Conservation (phyloP, 164 flowering plant species). For the Hamamelis virginiana region DNA sequence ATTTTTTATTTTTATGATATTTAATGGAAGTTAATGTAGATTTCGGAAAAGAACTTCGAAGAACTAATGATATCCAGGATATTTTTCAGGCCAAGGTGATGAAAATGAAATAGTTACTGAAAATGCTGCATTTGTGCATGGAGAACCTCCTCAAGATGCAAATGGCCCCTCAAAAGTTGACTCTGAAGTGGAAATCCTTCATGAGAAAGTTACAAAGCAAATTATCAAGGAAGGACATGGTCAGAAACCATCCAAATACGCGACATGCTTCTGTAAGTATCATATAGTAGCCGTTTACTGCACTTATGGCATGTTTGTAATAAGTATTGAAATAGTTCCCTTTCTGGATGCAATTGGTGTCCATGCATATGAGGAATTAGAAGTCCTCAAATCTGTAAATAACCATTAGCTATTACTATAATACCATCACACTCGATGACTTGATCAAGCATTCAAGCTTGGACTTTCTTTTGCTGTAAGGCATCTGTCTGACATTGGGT, state of each 20-base stretch:
- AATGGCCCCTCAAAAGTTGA: conserved; percentile 75
- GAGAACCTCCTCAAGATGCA: conserved; percentile 64
- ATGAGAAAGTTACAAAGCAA: conserved; percentile 88
- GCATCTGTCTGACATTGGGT: background rate
- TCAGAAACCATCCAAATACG: conserved; percentile 72
- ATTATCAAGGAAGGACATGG: conserved; percentile 96
- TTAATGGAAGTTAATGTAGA: background rate
- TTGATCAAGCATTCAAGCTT: background rate
- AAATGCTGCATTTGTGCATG: conserved; percentile 56
- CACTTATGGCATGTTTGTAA: background rate
- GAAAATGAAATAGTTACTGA: conserved; percentile 67
- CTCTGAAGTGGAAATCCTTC: conserved; percentile 60
- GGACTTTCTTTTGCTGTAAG: background rate
- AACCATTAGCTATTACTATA: background rate
- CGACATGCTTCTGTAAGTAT: conserved; percentile 91
- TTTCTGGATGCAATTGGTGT: background rate
- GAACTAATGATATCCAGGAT: background rate
- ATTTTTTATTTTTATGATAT: background rate
- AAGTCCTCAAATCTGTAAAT: background rate
- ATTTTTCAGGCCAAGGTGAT: conserved; percentile 39
- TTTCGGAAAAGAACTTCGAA: background rate
- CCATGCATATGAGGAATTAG: background rate
- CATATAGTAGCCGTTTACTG: background rate
- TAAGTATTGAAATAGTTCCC: background rate
- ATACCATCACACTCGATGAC: background rate